A percentile compares a stretch with the other conserved stretches of the same genome.
phyloP scores from a whole-genome alignment of 106 monocot species.

The Dendrobium officinale region DNA sequence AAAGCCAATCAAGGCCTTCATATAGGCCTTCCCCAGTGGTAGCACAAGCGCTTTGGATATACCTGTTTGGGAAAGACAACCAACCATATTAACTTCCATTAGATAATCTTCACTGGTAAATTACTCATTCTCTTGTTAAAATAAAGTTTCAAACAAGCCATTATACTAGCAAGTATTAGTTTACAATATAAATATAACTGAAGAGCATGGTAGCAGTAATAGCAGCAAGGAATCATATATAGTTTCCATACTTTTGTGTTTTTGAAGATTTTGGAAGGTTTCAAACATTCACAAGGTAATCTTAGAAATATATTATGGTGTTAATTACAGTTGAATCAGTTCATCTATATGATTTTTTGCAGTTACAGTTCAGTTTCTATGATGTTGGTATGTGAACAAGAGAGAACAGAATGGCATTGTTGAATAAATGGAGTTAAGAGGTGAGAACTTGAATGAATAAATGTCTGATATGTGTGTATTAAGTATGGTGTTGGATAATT shows the following conservation, averaged over 20 bases:
- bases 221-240: too few species aligned
- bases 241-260: too few species aligned
- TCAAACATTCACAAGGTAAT: too few species aligned
- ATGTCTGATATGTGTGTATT: neutral
- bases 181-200: neutral
- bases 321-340: too few species aligned
- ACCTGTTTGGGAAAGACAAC: constrained; percentile 5
- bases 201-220: neutral
- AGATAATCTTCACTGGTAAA: neutral
- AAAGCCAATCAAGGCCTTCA: constrained; percentile 30
- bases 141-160: too few species aligned
- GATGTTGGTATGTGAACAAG: neutral
- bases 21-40: constrained; percentile 25
- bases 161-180: too few species aligned
- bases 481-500: neutral
- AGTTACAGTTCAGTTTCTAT: neutral
- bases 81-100: neutral
- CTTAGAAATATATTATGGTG: too few species aligned
- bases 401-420: neutral
- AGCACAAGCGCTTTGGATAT: constrained; percentile 28
- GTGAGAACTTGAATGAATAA: neutral
- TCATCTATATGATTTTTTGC: neutral
- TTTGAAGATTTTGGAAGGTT: too few species aligned
- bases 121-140: too few species aligned
- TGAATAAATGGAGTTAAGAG: neutral